Evolutionary conservation across 75 land plant species (phyloP), one percentile per base, ranked within the genome.

Genomic region (Larix kaempferi): DNA sequence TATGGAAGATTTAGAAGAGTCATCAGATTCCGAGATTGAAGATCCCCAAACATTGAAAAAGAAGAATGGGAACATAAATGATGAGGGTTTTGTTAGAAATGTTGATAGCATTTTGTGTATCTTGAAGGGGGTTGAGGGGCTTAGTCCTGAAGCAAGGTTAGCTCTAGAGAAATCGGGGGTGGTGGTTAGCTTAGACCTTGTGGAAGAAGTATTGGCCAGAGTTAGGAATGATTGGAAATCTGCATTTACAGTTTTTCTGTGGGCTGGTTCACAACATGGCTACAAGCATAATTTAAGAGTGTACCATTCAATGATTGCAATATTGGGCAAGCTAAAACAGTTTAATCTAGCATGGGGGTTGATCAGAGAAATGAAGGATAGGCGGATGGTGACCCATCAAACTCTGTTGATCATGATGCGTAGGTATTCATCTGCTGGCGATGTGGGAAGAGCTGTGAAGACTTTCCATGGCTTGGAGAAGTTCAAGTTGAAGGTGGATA

Each of bases 401-500:
- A 88, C 92, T 1, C 57, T 90, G 21, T 33, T 85, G 75, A 88
- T 90, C 57, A 65, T 90, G 74, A 83, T 90, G 25, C 73, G 87
- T 37, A 69, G 85, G 41, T 90, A 88, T 59, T 79, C 77, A 15
- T 89, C 89, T 52, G 84, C 77, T 1, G 85, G 85, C 73, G 87
- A 90, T 75, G 92, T 90, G 13, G 92, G 81, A 4, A 74, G 25
- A n/a, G 92, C 92, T 14, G 83, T 90, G 44, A 85, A 79, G 59
- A 71, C 85, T 17, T 90, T 88, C 72, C 77, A 90, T 61, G 64
- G 82, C 3, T 44, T 78, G 57, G 83, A 88, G 44, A n/a, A 27
- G 64, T 90, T 85, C 58, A 74, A 74, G 56, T 82, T 90, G 76
- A 74, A 52, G 16, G 57, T 77, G 6, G 92, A 80, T 22, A 59